Percentiles rank a stretch among this genome's conserved stretches.
These are phyloP conservation scores for Epichloe brachyelytri DNA, from an alignment of 2,329 filamentous ascomycete genomes.

Conservation along the genomic window DNA sequence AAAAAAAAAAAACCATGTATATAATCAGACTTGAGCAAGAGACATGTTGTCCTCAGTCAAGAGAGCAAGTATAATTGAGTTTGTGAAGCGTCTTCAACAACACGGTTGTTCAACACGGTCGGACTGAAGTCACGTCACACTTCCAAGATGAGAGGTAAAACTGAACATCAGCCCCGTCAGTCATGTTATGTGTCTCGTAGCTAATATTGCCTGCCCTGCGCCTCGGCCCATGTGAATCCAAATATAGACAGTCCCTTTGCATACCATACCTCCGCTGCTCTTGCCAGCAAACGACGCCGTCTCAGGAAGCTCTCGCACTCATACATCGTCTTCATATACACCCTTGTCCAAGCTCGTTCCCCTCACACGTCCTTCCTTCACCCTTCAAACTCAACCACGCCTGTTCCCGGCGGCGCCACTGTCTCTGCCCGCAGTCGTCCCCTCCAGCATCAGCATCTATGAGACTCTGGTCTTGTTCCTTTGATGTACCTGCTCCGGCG, in stretches of 20 bases:
- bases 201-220: background rate
- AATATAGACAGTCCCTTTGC: background rate
- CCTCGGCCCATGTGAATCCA: background rate
- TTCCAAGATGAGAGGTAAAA: too few species aligned
- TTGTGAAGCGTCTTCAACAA: too few species aligned
- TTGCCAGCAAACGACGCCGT: background rate
- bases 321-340: conserved; percentile 7
- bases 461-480: conserved; percentile 20
- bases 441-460: conserved; percentile 20
- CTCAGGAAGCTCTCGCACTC: conserved; percentile 2
- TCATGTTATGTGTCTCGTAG: background rate
- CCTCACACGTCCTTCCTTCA: conserved; percentile 9
- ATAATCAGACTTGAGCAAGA: too few species aligned
- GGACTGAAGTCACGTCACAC: too few species aligned
- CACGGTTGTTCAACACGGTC: too few species aligned
- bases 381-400: conserved; percentile 31
- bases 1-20: too few species aligned
- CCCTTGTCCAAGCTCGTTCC: background rate
- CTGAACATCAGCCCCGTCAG: background rate
- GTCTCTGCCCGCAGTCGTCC: conserved; percentile 15
- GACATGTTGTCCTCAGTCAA: too few species aligned
- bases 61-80: too few species aligned
- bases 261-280: background rate
- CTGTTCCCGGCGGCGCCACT: conserved; percentile 18
- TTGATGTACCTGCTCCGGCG: conserved; percentile 46